These are phyloP conservation scores for Heliamphora ciliata DNA, from an alignment of 179 eudicot genomes.

Conservation along the genomic window DNA sequence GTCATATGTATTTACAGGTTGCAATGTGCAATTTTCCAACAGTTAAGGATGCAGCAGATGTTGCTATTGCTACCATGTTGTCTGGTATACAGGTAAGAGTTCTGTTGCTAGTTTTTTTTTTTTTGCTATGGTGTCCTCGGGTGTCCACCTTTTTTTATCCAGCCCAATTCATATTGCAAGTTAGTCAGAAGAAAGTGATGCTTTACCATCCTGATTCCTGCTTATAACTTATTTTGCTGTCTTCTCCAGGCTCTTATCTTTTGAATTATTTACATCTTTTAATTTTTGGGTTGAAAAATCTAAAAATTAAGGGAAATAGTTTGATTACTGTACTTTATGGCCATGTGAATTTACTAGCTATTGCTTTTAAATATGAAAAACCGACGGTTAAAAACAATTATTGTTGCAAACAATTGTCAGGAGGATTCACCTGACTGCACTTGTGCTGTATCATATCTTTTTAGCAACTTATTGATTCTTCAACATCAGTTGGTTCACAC, in stretches of 20 bases:
- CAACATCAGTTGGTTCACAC: too few species aligned
- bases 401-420: too few species aligned
- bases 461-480: too few species aligned
- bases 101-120: not conserved
- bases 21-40: constrained; percentile 97
- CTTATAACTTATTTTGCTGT: not conserved
- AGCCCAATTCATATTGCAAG: not conserved
- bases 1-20: constrained; percentile 42
- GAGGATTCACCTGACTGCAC: too few species aligned
- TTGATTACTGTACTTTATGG: not conserved
- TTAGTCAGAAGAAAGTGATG: not conserved
- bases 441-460: too few species aligned
- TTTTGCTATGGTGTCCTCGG: not conserved
- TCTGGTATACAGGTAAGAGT: constrained; percentile 82
- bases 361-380: too few species aligned
- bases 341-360: too few species aligned
- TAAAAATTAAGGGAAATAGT: not conserved
- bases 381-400: too few species aligned
- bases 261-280: not conserved
- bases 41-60: constrained; percentile 97
- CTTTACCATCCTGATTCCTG: not conserved
- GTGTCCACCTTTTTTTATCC: not conserved
- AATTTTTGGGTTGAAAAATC: not conserved
- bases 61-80: constrained; percentile 84
- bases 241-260: too few species aligned